Evolutionary conservation across 1,284 basidiomycete species (phyloP), one percentile per base, ranked within the genome.

Genomic region (Psilocybe mexicana): DNA sequence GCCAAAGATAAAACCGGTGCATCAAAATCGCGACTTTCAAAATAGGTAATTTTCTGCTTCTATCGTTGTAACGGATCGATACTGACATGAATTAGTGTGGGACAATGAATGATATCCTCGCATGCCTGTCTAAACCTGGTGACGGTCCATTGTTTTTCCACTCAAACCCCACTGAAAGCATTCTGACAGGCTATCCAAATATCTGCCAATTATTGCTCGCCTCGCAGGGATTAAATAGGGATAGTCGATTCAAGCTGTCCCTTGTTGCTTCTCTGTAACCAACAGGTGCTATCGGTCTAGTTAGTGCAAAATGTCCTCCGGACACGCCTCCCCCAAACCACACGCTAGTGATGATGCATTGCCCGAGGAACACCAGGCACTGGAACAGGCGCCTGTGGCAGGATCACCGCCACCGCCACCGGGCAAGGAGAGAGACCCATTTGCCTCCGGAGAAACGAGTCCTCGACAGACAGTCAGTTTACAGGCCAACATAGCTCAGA

Each of bases 1-100:
- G n/a, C 25, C 23, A n/a, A 48, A 49, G 1, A 14, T 38, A 38
- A n/a, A 8, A 49, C 54, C 59, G 58, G 61, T 36, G 43, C 49
- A 61, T 59, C 52, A 57, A 61, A 63, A 47, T 43, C 12, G 59
- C 62, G 59, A 43, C 40, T 49, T 18, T 55, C 57, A 55, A 55
- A 61, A 30, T 43, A 42, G 53, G 59, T 25, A 59, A 59, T 47
- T 55, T 24, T 44, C 26, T 54, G 54, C 35, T 47, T 40, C 53
- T 42, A 25, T 55, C 44, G 43, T 36, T 42, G 45, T 43, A 18
- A 30, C 30, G 46, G 46, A 48, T 12, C 30, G 30, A 56, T 47
- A 36, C 18, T 18, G 23, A 42, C 33, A 8, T 26, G 35, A 25
- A 43, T 30, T 33, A 33, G 30, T 44, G 51, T 36, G 51, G 30